Conservation (phyloP, 768 basidiomycete species). For the Pholiota microspora region DNA sequence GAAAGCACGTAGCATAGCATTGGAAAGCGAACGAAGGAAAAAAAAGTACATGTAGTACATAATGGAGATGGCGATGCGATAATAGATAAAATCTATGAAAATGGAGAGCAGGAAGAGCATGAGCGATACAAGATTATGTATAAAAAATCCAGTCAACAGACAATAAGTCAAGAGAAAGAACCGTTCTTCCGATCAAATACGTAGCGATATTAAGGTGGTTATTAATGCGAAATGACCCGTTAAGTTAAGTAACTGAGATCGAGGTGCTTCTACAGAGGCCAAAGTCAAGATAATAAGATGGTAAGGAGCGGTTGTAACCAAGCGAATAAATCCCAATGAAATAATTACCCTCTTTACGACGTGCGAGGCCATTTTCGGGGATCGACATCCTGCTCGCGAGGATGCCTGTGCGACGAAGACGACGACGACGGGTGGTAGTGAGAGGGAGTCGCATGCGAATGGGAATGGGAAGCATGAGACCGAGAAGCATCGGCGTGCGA, state of each 20-base stretch:
- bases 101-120: no score
- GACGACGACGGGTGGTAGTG: slow-evolving; percentile 29
- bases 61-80: neutral
- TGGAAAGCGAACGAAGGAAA: neutral
- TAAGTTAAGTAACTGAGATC: slow-evolving; percentile 25
- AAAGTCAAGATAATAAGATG: slow-evolving; percentile 23
- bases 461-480: slow-evolving; percentile 30
- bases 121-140: slow-evolving; percentile 15
- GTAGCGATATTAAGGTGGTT: slow-evolving; percentile 24
- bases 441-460: slow-evolving; percentile 15
- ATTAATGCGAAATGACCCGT: slow-evolving; percentile 30
- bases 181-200: slow-evolving; percentile 30
- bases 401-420: slow-evolving; percentile 44
- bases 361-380: slow-evolving; percentile 50
- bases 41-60: neutral
- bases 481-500: slow-evolving; percentile 39
- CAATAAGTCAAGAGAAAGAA: slow-evolving; percentile 25
- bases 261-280: slow-evolving; percentile 23
- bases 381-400: slow-evolving; percentile 40
- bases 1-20: neutral
- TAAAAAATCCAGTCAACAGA: slow-evolving; percentile 15
- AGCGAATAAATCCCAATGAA: slow-evolving; percentile 25
- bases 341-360: slow-evolving; percentile 32
- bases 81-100: slow-evolving; percentile 5
- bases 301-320: slow-evolving; percentile 41